Evolutionary conservation across 2,329 filamentous ascomycete species (phyloP).

Genomic region (Diaporthe vaccinii): DNA sequence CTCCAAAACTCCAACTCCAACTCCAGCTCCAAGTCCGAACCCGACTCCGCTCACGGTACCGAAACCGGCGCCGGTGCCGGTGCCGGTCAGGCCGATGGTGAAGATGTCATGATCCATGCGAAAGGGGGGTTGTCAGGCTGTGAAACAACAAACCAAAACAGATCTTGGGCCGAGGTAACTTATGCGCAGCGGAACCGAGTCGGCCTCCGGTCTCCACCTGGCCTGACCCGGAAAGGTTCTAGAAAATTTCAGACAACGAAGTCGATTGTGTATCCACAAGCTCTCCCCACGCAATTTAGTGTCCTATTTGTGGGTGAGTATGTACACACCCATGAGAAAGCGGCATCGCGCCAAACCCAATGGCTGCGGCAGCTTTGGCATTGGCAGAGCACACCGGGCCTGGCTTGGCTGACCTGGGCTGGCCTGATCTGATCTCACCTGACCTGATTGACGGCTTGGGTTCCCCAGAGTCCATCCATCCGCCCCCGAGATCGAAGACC

Average conservation of each 20-base stretch:
- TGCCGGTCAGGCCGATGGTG: neutral
- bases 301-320: neutral
- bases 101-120: constrained; percentile 12
- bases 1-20: neutral
- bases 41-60: constrained; percentile 10
- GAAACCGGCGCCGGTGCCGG: constrained; percentile 1
- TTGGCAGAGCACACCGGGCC: neutral
- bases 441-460: constrained; percentile 6
- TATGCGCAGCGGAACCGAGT: neutral
- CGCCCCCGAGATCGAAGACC: constrained; percentile 6
- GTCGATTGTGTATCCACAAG: neutral
- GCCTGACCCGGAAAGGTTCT: constrained; percentile 18
- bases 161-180: neutral
- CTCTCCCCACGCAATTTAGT: neutral
- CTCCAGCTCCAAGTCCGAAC: neutral
- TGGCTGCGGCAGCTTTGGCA: neutral
- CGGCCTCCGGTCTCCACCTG: neutral
- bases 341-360: neutral
- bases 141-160: neutral
- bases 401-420: constrained; percentile 1
- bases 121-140: neutral
- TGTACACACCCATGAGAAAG: neutral
- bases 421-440: neutral
- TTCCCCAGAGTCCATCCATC: neutral
- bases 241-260: neutral